Base-by-base conservation (phyloP, 1,284 basidiomycete species). In the Moesziomyces globuligerus region DNA sequence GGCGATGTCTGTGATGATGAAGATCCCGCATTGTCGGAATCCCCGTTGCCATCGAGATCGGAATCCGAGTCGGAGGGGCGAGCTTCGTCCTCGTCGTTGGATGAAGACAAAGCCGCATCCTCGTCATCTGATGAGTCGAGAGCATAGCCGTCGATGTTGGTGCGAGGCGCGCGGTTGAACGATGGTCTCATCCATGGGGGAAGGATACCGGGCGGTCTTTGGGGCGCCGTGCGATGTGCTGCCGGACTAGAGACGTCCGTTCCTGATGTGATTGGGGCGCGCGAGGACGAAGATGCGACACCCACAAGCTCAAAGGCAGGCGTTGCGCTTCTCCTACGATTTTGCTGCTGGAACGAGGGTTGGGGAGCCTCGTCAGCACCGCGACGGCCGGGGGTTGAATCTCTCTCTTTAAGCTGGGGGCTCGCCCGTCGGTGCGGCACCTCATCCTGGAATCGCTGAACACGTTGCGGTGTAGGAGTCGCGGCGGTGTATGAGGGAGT, bases 241-340 rank as follows among this genome's bases (percentile, higher is more conserved):
- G 45, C 11, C n/a, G 38, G 17, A n/a, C 37, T 28, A 4, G 36
- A 39, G 23, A 40, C 41, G 3, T 42, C n/a, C 4, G 42, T 18
- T 9, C 44, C 43, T 13, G 56, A 49, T 8, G 45, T 38, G 6
- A 54, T 49, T 5, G 61, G 43, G 4, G 57, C 42, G 29, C 32
- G 49, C 25, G 61, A 36, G 18, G 67, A 65, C 7, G 44, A 11
- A 8, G 61, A 48, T 10, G 61, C 37, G 17, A 57, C 17, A n/a
- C 61, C 68, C 11, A 71, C 68, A 9, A 61, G 53, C 34, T 71
- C 61, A 20, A 66, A 71, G 3, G 61, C 58, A 3, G 68, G 61
- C 0, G 68, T 71, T 10, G 43, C 44, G 23, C 61, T 61, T 7
- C 58, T 41, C 24, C 57, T 45, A 17, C 58, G 50, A 15, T 24